A percentile compares a stretch with the other conserved stretches of the same genome.
Evolutionary conservation across 495 filamentous ascomycete genomes (phyloP).

Genomic region (Talaromyces nanjingensis): DNA sequence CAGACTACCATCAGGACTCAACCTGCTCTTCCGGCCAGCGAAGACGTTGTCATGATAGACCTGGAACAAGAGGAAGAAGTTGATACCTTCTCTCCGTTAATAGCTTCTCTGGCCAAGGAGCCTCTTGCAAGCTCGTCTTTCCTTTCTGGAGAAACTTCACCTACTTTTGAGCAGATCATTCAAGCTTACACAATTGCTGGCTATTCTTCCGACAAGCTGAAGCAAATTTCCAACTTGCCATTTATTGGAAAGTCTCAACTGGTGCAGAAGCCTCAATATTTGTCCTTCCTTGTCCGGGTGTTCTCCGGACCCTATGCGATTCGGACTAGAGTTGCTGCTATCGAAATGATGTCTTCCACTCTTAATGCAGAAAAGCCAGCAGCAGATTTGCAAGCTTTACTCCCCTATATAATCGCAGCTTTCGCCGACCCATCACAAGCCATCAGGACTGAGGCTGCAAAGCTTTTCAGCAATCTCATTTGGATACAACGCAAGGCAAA

Average conservation of each 20-base stretch:
- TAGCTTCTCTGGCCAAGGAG: slow-evolving; percentile 29
- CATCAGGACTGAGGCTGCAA: slow-evolving; percentile 67
- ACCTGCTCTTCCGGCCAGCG: slow-evolving; percentile 24
- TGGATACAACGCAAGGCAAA: slow-evolving; percentile 37
- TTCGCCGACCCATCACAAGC: slow-evolving; percentile 65
- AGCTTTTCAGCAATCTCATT: slow-evolving; percentile 48
- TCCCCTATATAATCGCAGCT: slow-evolving; percentile 70
- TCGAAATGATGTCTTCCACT: slow-evolving; percentile 49
- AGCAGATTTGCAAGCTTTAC: slow-evolving; percentile 66
- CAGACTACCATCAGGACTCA: slow-evolving; percentile 54
- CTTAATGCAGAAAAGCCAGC: slow-evolving; percentile 40
- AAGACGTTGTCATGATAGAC: slow-evolving; percentile 49
- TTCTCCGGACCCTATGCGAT: slow-evolving; percentile 67
- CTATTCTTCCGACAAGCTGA: slow-evolving; percentile 40
- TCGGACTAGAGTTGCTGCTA: slow-evolving; percentile 57
- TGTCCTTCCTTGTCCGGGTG: slow-evolving; percentile 69
- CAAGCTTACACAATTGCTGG: slow-evolving; percentile 56
- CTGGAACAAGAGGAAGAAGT: slow-evolving; percentile 24
- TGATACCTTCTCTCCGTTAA: slow-evolving; percentile 30
- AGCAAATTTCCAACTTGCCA: slow-evolving; percentile 50
- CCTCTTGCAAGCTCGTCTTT: slow-evolving; percentile 25
- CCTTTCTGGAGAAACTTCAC: slow-evolving; percentile 27
- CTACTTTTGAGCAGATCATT: slow-evolving; percentile 48
- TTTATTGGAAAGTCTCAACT: slow-evolving; percentile 51
- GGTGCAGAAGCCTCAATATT: slow-evolving; percentile 53